phyloP scores from a whole-genome alignment of 495 filamentous ascomycete species.

The Neurospora pannonica region DNA sequence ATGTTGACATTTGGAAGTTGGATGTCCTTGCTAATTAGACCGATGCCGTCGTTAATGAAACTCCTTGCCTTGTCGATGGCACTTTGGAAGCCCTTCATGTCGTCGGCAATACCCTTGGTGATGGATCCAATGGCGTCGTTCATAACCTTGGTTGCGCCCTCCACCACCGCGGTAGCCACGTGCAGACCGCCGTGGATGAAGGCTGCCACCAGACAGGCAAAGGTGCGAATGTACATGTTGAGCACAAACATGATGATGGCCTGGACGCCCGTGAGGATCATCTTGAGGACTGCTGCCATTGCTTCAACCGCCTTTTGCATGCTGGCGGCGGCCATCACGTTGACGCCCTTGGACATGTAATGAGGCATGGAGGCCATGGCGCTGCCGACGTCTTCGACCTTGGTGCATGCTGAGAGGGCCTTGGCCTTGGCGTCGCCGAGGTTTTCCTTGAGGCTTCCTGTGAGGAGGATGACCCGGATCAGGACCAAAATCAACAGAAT shows the following conservation, averaged over 20 bases:
- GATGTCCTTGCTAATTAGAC: conserved; percentile 6
- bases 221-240: conserved; percentile 80
- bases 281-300: conserved; percentile 61
- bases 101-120: conserved; percentile 49
- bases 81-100: conserved; percentile 47
- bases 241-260: conserved; percentile 83
- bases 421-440: conserved; percentile 65
- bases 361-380: conserved; percentile 96
- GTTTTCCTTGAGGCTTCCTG: conserved; percentile 57
- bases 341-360: conserved; percentile 81
- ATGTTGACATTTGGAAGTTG: conserved; percentile 47
- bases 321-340: conserved; percentile 67
- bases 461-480: conserved; percentile 65
- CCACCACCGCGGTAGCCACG: conserved; percentile 54
- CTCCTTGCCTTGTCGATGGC: conserved; percentile 39
- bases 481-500: conserved; percentile 79
- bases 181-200: conserved; percentile 69
- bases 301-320: conserved; percentile 70
- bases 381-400: conserved; percentile 89
- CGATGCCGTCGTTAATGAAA: no score
- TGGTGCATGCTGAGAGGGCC: conserved; percentile 78
- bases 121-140: conserved; percentile 63
- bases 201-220: conserved; percentile 75
- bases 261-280: conserved; percentile 76
- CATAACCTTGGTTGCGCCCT: conserved; percentile 61